phyloP scores from a whole-genome alignment of 2,329 filamentous ascomycete species.

The Davidsoniella eucalypti region DNA sequence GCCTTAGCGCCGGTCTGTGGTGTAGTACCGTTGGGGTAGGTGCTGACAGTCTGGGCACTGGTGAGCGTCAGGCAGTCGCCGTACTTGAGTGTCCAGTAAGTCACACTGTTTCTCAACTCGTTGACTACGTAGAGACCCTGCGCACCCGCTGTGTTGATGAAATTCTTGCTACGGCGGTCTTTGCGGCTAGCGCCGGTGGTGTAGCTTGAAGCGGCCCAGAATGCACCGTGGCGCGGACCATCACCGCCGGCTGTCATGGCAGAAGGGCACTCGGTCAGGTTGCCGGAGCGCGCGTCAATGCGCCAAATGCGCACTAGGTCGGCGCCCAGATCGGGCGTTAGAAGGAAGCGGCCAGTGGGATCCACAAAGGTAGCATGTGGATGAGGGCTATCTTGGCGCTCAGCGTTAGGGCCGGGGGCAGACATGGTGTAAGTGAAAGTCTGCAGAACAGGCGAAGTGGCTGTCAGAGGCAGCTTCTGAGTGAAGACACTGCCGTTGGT shows the following conservation, averaged over 20 bases:
- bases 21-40: slow-evolving; percentile 27
- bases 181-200: slow-evolving; percentile 14
- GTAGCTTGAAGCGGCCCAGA: slow-evolving; percentile 24
- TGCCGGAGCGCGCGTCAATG: slow-evolving; percentile 28
- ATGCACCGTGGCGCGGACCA: slow-evolving; percentile 36
- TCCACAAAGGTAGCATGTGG: slow-evolving; percentile 35
- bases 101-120: slow-evolving; percentile 33
- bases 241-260: slow-evolving; percentile 28
- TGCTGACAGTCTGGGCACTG: slow-evolving; percentile 29
- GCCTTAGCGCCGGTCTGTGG: slow-evolving; percentile 32
- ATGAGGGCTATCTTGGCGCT: slow-evolving; percentile 37
- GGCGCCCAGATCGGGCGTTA: slow-evolving; percentile 37
- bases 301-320: slow-evolving; percentile 37
- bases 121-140: slow-evolving; percentile 25
- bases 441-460: slow-evolving; percentile 19
- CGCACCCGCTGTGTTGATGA: slow-evolving; percentile 6
- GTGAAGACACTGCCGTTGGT: slow-evolving; percentile 27
- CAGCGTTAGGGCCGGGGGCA: slow-evolving; percentile 25
- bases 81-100: slow-evolving; percentile 33
- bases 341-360: slow-evolving; percentile 30
- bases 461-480: slow-evolving; percentile 24
- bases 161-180: not conserved
- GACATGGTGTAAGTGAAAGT: slow-evolving; percentile 26
- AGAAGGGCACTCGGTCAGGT: slow-evolving; percentile 28
- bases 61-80: slow-evolving; percentile 29